These are phyloP conservation scores for Gossypium mustelinum DNA, from an alignment of 345 rosid genomes.

Conservation along the genomic window DNA sequence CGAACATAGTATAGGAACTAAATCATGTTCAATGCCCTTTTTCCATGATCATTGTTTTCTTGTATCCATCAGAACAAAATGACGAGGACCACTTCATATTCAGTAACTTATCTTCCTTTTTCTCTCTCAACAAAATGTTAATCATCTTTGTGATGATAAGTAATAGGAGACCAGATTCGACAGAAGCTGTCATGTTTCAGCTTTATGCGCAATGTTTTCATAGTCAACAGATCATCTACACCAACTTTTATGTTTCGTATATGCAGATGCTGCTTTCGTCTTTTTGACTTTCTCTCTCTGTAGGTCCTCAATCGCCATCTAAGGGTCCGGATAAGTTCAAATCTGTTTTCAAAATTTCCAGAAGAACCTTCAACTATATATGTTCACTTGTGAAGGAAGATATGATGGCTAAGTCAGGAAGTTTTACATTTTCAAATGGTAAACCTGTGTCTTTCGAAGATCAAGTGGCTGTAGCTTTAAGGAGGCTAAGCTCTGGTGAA, in stretches of 20 bases:
- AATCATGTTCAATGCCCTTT: background rate
- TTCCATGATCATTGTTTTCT: background rate
- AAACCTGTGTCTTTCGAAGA: conserved; percentile 40
- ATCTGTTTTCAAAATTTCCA: conserved; percentile 39
- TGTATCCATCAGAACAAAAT: background rate
- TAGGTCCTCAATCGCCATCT: conserved; percentile 40
- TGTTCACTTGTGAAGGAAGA: conserved; percentile 56
- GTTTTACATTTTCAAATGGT: conserved; percentile 42
- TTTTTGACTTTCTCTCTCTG: conserved; percentile 14
- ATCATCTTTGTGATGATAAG: background rate
- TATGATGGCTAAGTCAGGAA: conserved; percentile 35
- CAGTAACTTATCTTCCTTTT: background rate
- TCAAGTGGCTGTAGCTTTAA: conserved; percentile 58
- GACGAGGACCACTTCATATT: background rate
- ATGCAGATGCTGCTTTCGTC: background rate
- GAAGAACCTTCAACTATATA: conserved; percentile 50
- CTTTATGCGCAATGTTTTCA: background rate
- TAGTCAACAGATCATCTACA: background rate
- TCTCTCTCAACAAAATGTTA: background rate
- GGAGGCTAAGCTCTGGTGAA: conserved; percentile 56
- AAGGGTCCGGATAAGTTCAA: conserved; percentile 38
- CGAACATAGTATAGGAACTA: background rate
- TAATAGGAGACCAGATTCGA: background rate
- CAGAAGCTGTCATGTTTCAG: background rate
- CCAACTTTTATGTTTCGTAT: background rate